Conservation (phyloP, 2,329 filamentous ascomycete genomes). For the Aspergillus sclerotialis region DNA sequence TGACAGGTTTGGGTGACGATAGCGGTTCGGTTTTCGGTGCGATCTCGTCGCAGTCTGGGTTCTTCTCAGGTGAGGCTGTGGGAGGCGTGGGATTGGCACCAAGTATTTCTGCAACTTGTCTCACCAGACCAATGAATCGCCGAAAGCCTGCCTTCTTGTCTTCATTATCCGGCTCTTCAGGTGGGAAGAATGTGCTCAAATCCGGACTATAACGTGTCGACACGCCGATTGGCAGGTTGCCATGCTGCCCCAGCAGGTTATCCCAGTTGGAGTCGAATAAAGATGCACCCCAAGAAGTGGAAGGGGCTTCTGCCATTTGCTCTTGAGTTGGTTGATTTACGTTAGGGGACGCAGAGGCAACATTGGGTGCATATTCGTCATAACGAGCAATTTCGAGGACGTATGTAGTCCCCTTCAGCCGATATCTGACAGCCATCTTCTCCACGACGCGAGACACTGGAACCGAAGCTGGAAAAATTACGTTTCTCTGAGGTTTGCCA, state of each 20-base stretch:
- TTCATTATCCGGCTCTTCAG: conserved; percentile 7
- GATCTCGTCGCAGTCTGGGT: too few relatives aligned
- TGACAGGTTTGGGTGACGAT: background rate
- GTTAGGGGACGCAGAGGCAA: conserved; percentile 7
- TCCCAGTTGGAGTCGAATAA: conserved; percentile 36
- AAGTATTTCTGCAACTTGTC: conserved; percentile 26
- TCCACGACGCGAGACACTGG: conserved; percentile 29
- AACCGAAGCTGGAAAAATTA: conserved; percentile 19
- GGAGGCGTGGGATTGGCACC: conserved; percentile 16
- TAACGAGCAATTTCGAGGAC: conserved; percentile 39
- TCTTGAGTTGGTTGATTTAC: conserved; percentile 4
- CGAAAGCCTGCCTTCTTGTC: conserved; percentile 24
- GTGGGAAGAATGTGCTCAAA: conserved; percentile 30
- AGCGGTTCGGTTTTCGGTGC: background rate
- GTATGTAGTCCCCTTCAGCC: conserved; percentile 33
- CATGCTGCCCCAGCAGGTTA: conserved; percentile 30
- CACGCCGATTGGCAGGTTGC: conserved; percentile 26
- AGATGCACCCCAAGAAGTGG: conserved; percentile 31
- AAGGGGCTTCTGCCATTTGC: conserved; percentile 15
- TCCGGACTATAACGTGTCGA: conserved; percentile 25
- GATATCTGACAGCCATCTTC: conserved; percentile 32
- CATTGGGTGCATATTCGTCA: conserved; percentile 26
- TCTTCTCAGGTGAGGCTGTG: too few relatives aligned
- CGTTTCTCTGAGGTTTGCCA: conserved; percentile 19
- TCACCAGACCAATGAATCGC: conserved; percentile 28